Percentiles rank a stretch among this genome's conserved stretches.
Evolutionary conservation across 2,329 filamentous ascomycete species (phyloP).

Genomic region (Penicillium sp.): DNA sequence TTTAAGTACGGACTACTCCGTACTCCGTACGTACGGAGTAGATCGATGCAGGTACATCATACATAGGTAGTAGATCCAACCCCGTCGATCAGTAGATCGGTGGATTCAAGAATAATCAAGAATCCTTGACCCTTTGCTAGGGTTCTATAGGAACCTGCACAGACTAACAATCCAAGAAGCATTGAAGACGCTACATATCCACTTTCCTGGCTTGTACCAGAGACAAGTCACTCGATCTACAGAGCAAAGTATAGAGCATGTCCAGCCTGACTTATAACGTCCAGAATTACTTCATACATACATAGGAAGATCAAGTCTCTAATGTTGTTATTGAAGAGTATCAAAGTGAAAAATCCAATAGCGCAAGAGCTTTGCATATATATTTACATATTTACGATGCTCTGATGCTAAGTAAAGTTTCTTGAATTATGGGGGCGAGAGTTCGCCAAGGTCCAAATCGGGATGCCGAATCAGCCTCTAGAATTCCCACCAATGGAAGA

Average conservation of each 20-base stretch:
- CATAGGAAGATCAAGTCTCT: neutral
- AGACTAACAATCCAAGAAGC: neutral
- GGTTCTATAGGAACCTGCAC: neutral
- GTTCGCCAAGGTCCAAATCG: slow-evolving; percentile 15
- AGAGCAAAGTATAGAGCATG: neutral
- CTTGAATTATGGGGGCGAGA: neutral
- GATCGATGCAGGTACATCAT: neutral
- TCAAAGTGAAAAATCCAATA: neutral
- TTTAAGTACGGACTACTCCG: neutral
- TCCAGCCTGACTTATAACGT: neutral
- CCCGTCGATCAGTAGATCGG: slow-evolving; percentile 10
- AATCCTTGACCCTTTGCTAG: neutral
- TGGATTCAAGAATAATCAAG: slow-evolving; percentile 1
- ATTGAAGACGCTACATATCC: neutral
- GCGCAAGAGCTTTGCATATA: neutral
- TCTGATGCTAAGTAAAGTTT: neutral
- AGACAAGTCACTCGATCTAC: neutral
- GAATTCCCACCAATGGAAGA: slow-evolving; percentile 24
- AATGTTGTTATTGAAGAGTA: neutral
- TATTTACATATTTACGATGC: neutral
- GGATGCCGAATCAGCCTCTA: slow-evolving; percentile 23
- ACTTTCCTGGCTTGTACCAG: neutral
- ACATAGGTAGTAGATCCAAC: neutral
- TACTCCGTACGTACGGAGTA: neutral
- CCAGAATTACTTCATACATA: neutral